Conservation (phyloP, 2,329 filamentous ascomycete species). For the Neopestalotiopsis sp. region DNA sequence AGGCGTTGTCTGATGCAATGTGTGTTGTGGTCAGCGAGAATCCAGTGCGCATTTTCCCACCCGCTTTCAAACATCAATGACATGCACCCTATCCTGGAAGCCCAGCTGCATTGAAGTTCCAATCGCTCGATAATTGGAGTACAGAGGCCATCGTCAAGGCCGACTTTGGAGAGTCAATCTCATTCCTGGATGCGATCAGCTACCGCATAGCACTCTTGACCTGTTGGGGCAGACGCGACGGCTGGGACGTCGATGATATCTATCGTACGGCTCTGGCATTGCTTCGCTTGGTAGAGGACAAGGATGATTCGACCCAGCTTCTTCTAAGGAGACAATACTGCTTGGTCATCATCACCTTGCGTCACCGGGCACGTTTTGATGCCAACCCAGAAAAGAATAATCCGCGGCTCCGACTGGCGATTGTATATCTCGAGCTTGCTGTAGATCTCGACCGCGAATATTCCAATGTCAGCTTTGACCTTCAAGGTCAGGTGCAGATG, state of each 20-base stretch:
- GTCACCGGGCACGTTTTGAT: neutral
- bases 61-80: neutral
- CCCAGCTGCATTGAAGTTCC: neutral
- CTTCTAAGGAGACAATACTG: neutral
- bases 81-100: neutral
- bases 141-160: neutral
- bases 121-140: neutral
- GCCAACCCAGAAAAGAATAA: neutral
- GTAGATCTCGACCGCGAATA: neutral
- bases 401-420: neutral
- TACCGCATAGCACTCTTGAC: neutral
- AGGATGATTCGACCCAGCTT: neutral
- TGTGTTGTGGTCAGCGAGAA: neutral
- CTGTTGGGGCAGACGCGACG: neutral
- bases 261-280: neutral
- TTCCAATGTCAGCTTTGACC: conserved; percentile 1
- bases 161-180: neutral
- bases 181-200: neutral
- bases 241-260: neutral
- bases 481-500: neutral
- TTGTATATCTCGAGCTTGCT: neutral
- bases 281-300: neutral
- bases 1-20: neutral
- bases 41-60: neutral
- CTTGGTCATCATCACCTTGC: neutral